Evolutionary conservation across 75 land plant species (phyloP), one percentile per base, ranked within the genome.

Genomic region (Selaginella moellendorffii): DNA sequence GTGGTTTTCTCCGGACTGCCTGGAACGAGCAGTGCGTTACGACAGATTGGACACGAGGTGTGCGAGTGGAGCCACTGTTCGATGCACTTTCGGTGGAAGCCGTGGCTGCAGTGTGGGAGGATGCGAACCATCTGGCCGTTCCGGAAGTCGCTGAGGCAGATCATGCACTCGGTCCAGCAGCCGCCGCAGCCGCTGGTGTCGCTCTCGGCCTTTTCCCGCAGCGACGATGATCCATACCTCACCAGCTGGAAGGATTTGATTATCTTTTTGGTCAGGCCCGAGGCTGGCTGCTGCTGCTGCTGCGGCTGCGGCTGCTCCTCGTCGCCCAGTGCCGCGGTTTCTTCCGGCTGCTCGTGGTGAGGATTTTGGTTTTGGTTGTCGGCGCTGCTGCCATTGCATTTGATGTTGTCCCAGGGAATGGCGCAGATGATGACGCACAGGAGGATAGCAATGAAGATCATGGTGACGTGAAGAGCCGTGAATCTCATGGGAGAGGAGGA

Each of bases 41-140:
- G 19, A 21, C 59, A 56, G 8, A 25, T 21, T 19, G 59, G 59
- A 56, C 59, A 56, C 21, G 59, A 56, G 24, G 8, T 24, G 24
- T 56, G 59, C 21, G 59, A 56, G 8, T 2, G 59, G 59, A 56
- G 59, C 59, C 59, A 56, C 23, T 19, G 19, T 5, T 56, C 59
- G 2, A 56, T 56, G 59, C 59, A 56, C 9, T 21, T 19, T 8
- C 8, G 2, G n/a, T 56, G 59, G 21, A 56, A 56, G 9, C 23
- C 59, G 24, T 56, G 59, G 8, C 59, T n/a, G 24, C 59, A 56
- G 19, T 24, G 19, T 8, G 59, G 59, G 59, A 56, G 59, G n/a
- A 56, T n/a, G 17, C 59, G 19, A 9, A 56, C n/a, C 24, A 5
- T 5, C n/a, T 56, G 25, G 5, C 59, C 59, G 24, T 56, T 24